Conservation (phyloP, 164 flowering plant genomes). For the Warburgia ugandensis region DNA sequence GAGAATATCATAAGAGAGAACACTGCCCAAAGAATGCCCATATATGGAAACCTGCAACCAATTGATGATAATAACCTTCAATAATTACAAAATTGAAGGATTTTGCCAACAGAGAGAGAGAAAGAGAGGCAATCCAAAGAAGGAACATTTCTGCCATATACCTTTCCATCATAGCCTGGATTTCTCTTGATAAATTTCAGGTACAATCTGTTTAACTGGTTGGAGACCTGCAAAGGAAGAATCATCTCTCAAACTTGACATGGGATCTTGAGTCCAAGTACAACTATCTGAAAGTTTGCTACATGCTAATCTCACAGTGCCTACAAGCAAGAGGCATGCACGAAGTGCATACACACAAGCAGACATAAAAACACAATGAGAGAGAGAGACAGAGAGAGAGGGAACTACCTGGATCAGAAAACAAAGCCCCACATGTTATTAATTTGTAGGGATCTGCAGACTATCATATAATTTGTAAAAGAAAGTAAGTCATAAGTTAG, state of each 20-base stretch:
- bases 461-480: too few relatives aligned
- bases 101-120: too few relatives aligned
- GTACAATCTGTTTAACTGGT: constrained; percentile 75
- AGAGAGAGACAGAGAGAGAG: not conserved
- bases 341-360: not conserved
- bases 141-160: constrained; percentile 14
- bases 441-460: not conserved
- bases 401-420: too few relatives aligned
- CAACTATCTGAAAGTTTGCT: too few relatives aligned
- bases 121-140: not conserved
- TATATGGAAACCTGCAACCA: constrained; percentile 73
- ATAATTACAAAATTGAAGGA: too few relatives aligned
- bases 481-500: too few relatives aligned
- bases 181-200: constrained; percentile 84
- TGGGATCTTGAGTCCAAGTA: not conserved
- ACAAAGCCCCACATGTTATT: not conserved
- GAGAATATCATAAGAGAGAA: constrained; percentile 94
- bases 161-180: constrained; percentile 99
- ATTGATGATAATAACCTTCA: not conserved
- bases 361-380: not conserved
- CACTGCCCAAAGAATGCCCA: constrained; percentile 98
- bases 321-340: not conserved
- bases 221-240: constrained; percentile 61
- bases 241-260: not conserved
- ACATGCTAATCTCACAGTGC: not conserved